Evolutionary conservation across 192 early-diverging fungal species (phyloP).

Genomic region (Coemansia sp.): DNA sequence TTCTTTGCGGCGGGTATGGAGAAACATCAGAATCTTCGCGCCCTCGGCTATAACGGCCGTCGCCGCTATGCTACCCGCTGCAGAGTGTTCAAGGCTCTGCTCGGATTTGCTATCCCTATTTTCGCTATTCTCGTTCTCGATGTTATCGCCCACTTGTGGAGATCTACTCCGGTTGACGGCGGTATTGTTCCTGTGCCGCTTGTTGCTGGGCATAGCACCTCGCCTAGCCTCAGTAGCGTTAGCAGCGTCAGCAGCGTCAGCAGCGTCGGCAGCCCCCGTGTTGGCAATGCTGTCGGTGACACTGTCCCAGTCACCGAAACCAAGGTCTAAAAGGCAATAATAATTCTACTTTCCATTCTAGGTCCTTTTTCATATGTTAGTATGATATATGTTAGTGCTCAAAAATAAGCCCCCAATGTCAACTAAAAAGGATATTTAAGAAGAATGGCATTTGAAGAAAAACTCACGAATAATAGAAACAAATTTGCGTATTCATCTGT

Average conservation of each 20-base stretch:
- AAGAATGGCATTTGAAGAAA: too few relatives aligned
- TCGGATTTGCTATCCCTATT: slow-evolving; percentile 46
- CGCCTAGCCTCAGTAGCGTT: slow-evolving; percentile 39
- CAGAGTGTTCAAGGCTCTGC: slow-evolving; percentile 48
- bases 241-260: slow-evolving; percentile 24
- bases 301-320: slow-evolving; percentile 26
- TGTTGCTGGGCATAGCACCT: slow-evolving; percentile 9
- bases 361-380: background rate
- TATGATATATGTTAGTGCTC: background rate
- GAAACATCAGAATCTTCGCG: slow-evolving; percentile 10
- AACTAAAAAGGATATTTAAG: background rate
- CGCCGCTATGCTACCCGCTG: slow-evolving; percentile 42
- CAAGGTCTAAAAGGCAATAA: slow-evolving; percentile 45
- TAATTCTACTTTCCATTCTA: too few relatives aligned
- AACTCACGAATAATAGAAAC: too few relatives aligned
- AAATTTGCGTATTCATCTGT: slow-evolving; percentile 5
- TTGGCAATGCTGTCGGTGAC: slow-evolving; percentile 15
- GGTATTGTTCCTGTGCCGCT: slow-evolving; percentile 1
- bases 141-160: slow-evolving; percentile 37
- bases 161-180: slow-evolving; percentile 4
- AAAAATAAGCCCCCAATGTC: background rate
- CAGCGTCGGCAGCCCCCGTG: slow-evolving; percentile 26
- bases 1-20: slow-evolving; percentile 18
- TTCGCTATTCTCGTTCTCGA: slow-evolving; percentile 47
- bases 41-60: slow-evolving; percentile 27